Conservation (phyloP, 108 stramenopile species). For the Nitzschia sp. region DNA sequence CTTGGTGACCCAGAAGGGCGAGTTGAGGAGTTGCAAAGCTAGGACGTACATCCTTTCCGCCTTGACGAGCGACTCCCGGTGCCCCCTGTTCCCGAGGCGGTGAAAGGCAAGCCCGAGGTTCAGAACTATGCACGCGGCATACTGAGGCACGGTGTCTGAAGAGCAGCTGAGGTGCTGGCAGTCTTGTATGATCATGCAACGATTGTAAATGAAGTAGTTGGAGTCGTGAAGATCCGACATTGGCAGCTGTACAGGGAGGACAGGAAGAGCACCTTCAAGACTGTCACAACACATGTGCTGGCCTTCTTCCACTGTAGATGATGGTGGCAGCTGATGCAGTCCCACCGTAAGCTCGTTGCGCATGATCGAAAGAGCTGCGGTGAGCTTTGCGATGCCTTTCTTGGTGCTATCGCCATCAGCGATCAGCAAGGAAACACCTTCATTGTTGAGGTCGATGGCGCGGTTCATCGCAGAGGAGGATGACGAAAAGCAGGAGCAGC, state of each 20-base stretch:
- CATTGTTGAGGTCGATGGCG: constrained; percentile 10
- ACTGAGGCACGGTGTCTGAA: neutral
- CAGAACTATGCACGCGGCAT: constrained; percentile 15
- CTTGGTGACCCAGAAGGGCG: neutral
- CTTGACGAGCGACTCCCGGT: neutral
- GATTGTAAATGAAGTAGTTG: constrained; percentile 18
- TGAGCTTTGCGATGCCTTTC: constrained; percentile 2
- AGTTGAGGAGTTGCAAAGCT: neutral
- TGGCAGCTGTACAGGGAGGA: constrained; percentile 1
- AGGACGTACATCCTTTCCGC: constrained; percentile 8
- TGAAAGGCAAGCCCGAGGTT: constrained; percentile 11
- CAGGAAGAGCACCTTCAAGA: no score
- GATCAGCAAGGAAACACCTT: neutral
- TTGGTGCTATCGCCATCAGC: neutral
- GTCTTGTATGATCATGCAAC: neutral
- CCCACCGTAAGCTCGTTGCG: no score
- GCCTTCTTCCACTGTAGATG: no score
- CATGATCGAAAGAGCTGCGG: neutral
- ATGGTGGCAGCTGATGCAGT: no score
- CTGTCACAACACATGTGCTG: no score
- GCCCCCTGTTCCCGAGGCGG: neutral
- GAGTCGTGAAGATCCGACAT: neutral
- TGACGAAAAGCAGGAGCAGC: no score
- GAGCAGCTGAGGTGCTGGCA: neutral
- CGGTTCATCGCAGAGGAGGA: neutral